A percentile compares a stretch with the other conserved stretches of the same genome.
Evolutionary conservation across 2,329 filamentous ascomycete species (phyloP).

Genomic region (Magnaporthiopsis rhizophila): DNA sequence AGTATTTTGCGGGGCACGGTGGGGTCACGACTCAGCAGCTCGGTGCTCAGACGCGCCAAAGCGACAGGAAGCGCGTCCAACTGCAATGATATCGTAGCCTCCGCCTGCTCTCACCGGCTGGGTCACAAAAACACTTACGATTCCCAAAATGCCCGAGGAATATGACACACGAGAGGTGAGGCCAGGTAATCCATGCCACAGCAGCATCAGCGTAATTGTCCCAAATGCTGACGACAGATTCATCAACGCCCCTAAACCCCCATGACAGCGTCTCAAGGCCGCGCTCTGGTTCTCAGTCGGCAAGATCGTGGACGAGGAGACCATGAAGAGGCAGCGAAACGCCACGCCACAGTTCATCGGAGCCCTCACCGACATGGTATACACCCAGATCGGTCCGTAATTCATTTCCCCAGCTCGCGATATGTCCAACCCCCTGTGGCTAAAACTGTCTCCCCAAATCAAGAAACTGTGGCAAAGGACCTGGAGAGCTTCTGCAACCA

Average conservation of each 20-base stretch:
- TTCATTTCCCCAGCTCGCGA: background rate
- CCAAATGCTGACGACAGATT: background rate
- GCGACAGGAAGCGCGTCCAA: background rate
- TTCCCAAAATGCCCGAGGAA: slow-evolving; percentile 16
- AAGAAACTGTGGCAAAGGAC: slow-evolving; percentile 49
- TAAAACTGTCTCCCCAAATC: background rate
- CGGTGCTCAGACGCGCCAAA: background rate
- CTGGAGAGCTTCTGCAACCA: slow-evolving; percentile 59
- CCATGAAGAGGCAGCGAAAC: slow-evolving; percentile 64
- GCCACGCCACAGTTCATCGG: slow-evolving; percentile 89
- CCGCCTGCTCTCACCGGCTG: background rate
- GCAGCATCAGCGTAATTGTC: slow-evolving; percentile 1
- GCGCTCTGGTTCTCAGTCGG: slow-evolving; percentile 79
- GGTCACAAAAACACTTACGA: too few species aligned
- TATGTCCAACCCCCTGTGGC: background rate
- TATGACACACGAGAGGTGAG: slow-evolving; percentile 21
- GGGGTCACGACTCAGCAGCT: background rate
- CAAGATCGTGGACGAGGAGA: slow-evolving; percentile 83
- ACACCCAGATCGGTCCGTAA: slow-evolving; percentile 69
- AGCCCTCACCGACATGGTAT: slow-evolving; percentile 77
- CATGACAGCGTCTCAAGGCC: slow-evolving; percentile 66
- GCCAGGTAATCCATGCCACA: background rate
- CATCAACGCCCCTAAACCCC: background rate
- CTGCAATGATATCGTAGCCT: background rate
- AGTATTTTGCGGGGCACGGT: background rate